Base-by-base conservation (phyloP, 2,329 filamentous ascomycete species). In the Claviceps sorghi region DNA sequence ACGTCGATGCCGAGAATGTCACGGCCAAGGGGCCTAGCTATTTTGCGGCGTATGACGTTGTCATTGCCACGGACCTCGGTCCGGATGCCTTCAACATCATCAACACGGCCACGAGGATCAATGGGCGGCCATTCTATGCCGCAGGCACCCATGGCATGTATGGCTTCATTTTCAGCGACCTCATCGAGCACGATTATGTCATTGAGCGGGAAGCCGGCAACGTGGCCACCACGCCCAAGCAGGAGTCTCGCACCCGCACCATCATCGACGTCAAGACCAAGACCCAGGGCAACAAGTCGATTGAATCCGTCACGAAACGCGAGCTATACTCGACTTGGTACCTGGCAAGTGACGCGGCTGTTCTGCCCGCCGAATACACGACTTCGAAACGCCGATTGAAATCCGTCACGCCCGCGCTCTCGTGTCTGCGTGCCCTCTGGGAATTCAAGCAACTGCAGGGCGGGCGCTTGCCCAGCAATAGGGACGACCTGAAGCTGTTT, bases 121-220 rank as follows among this genome's bases (percentile, higher is more conserved):
- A 84, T 55, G 78, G 80, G 56, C 80, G 82, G 48, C 83, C 89
- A 11, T 96, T 96, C 67, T 98, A 98, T 68, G 88, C 88, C 10
- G 86, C 89, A 38, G 84, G 83, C 49, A 80, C 85, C 2, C 88
- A 96, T 64, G 93, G 93, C 48, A 78, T 95, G 65, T 97, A 94
- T 66, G 93, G 93, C 52, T 98, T 88, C 71, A 86, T 95, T 58
- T 98, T 98, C 66, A 86, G 86, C 53, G 93, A 98, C 66, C 77
- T 98, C 22, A 88, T 95, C 59, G 78, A 83, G 61, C 93, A 98
- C 66, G 83, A 90, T 61, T 98, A 88, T 63, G 81, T 93, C 55
- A 84, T 98, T 55, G 84, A 95, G 71, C 83, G 93, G 53, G 82
- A 88, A 55, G 83, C 84, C 57, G 83, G 86, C 53, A 97, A 97